phyloP scores from a whole-genome alignment of 2,329 filamentous ascomycete genomes.

The Cryphonectria carpinicola region DNA sequence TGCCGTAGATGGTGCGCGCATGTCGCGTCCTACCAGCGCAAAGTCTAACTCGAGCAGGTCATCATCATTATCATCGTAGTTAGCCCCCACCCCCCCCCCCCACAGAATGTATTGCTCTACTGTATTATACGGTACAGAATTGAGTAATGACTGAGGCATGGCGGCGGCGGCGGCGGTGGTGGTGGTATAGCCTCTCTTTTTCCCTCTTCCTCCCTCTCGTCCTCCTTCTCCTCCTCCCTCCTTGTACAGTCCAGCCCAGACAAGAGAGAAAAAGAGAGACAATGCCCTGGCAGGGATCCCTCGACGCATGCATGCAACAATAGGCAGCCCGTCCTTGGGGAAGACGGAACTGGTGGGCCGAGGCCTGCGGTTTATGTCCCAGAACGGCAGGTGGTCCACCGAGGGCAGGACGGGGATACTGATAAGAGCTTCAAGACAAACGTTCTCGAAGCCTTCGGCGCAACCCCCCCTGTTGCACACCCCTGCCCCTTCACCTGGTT shows the following conservation, averaged over 20 bases:
- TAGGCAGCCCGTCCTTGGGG: neutral
- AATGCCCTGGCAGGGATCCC: neutral
- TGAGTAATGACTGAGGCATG: neutral
- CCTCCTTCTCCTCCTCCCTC: neutral
- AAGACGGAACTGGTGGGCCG: neutral
- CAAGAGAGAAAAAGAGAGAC: neutral
- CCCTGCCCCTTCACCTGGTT: constrained; percentile 6
- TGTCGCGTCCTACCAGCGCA: neutral
- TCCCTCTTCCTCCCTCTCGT: too few relatives aligned
- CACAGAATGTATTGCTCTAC: neutral
- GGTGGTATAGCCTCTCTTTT: neutral
- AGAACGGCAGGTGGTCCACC: constrained; percentile 5
- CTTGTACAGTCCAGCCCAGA: neutral
- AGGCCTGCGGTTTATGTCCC: neutral
- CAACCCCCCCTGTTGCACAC: neutral
- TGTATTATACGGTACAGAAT: neutral
- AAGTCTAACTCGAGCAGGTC: neutral
- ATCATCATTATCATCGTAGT: neutral
- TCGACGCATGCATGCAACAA: neutral
- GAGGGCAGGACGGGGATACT: constrained; percentile 6
- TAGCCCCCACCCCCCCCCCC: too few relatives aligned
- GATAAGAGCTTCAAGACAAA: constrained; percentile 4
- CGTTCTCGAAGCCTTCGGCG: constrained; percentile 14
- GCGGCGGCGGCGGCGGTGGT: neutral
- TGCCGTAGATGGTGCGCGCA: neutral